Base-by-base conservation (phyloP, 352 stramenopile species). In the Phytophthora syringae region DNA sequence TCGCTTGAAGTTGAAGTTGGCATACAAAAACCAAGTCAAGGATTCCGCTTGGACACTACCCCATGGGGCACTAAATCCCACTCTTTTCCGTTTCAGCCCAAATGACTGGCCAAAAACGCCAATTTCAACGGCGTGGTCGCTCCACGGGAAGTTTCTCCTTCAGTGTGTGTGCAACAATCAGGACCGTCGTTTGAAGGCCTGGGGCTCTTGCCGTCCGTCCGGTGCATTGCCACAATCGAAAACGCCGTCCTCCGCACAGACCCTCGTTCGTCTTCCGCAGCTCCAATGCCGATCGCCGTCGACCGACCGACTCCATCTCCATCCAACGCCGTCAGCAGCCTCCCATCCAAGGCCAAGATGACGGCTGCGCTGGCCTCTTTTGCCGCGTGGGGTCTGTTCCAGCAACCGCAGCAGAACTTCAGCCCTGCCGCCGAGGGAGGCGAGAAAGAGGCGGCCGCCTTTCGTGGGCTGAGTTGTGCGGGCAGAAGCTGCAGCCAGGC, bases 1-100 rank as follows among this genome's bases (percentile, higher is more conserved):
- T 73, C 11, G 30, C n/a, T 69, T 61, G 59, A 70, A 61, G 47
- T 60, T n/a, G n/a, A n/a, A n/a, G n/a, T n/a, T 62, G 27, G 36
- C 60, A 47, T 56, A 54, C 60, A 50, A 45, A 58, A 53, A 59
- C 0, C 48, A 58, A 64, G 44, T 54, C 4, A 59, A 18, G 20
- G 13, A 42, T 27, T 36, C 24, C 54, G 48, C 49, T 65, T 59
- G 37, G 52, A 36, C 25, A 55, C 12, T 44, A 40, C 55, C 45
- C 47, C 57, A 34, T 36, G 47, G 11, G 28, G 47, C 48, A 42
- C 28, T 56, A 56, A 30, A 30, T 42, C 27, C 48, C 25, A 37
- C n/a, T 37, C 28, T 25, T 30, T 27, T 30, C 21, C 20, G 7
- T 37, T 45, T 42, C 36, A 20, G 7, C 36, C 16, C 7, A 25